phyloP scores from a whole-genome alignment of 2,329 filamentous ascomycete species.

The Aspergillus melleus region DNA sequence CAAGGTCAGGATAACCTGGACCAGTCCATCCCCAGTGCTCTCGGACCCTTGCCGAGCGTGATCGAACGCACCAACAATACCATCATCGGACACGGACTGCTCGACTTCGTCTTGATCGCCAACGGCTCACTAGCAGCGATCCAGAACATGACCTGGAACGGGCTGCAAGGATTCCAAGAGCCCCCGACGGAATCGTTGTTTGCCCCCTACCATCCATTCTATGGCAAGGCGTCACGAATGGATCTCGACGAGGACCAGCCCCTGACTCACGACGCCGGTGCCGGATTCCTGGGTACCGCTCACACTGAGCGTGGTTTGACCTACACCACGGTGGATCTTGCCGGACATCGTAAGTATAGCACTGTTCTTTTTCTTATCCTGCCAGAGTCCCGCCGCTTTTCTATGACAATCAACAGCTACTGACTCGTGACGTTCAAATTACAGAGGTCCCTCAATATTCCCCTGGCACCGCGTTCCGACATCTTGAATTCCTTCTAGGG shows the following conservation, averaged over 20 bases:
- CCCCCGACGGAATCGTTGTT: slow-evolving; percentile 64
- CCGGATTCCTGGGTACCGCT: slow-evolving; percentile 69
- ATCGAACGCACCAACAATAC: slow-evolving; percentile 73
- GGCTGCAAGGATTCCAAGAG: slow-evolving; percentile 66
- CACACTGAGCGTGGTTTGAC: slow-evolving; percentile 76
- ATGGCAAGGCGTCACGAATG: background rate
- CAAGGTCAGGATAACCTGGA: slow-evolving; percentile 45
- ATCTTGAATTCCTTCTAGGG: slow-evolving; percentile 74
- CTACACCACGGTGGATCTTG: slow-evolving; percentile 62
- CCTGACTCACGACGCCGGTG: slow-evolving; percentile 46
- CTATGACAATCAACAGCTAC: background rate
- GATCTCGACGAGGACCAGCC: slow-evolving; percentile 38
- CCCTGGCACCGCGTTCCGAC: slow-evolving; percentile 66
- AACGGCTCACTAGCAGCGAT: slow-evolving; percentile 71
- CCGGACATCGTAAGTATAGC: slow-evolving; percentile 57
- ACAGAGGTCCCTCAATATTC: slow-evolving; percentile 60
- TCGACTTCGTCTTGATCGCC: slow-evolving; percentile 67
- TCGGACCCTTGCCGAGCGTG: slow-evolving; percentile 59
- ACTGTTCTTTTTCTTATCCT: background rate
- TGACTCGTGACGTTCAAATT: background rate
- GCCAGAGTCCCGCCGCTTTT: too few relatives aligned
- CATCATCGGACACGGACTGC: slow-evolving; percentile 69
- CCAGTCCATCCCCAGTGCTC: slow-evolving; percentile 38
- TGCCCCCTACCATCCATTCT: slow-evolving; percentile 61
- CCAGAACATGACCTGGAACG: slow-evolving; percentile 81